Evolutionary conservation across 2,329 filamentous ascomycete genomes (phyloP).

Genomic region (Elsinoe batatas): DNA sequence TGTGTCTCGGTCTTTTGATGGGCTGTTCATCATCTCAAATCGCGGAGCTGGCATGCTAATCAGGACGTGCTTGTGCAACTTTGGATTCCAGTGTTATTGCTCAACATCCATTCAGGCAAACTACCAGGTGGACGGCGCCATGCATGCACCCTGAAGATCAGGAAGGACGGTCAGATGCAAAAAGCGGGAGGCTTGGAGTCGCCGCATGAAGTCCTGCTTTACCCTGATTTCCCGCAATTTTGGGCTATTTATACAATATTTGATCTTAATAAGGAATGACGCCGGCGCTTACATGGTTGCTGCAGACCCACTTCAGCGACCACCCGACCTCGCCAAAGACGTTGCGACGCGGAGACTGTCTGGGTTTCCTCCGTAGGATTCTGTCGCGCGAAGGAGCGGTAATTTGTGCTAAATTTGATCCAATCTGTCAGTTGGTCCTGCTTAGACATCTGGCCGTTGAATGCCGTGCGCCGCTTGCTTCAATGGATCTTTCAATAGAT

Average conservation of each 20-base stretch:
- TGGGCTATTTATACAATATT: slow-evolving; percentile 5
- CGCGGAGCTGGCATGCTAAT: not conserved
- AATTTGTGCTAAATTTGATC: slow-evolving; percentile 11
- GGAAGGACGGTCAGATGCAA: not conserved
- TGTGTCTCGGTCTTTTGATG: not conserved
- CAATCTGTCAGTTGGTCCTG: not conserved
- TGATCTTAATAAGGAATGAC: not conserved
- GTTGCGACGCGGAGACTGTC: not conserved
- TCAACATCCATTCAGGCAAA: slow-evolving; percentile 1
- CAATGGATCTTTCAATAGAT: slow-evolving; percentile 4
- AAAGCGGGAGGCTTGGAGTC: not conserved
- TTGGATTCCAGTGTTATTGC: not conserved
- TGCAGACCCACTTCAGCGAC: not conserved
- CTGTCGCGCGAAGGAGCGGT: not conserved
- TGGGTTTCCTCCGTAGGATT: slow-evolving; percentile 3
- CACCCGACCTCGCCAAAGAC: not conserved
- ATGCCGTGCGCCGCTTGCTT: not conserved
- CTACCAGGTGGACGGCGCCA: slow-evolving; percentile 8
- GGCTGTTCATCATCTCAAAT: not conserved
- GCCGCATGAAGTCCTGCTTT: slow-evolving; percentile 4
- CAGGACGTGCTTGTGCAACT: not conserved
- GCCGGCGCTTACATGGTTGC: slow-evolving; percentile 7
- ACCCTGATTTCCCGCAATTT: not conserved
- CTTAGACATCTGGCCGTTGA: not conserved
- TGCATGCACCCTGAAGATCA: slow-evolving; percentile 11